Conservation (phyloP, 2,329 filamentous ascomycete genomes). For the Dothideomycetes sp. region DNA sequence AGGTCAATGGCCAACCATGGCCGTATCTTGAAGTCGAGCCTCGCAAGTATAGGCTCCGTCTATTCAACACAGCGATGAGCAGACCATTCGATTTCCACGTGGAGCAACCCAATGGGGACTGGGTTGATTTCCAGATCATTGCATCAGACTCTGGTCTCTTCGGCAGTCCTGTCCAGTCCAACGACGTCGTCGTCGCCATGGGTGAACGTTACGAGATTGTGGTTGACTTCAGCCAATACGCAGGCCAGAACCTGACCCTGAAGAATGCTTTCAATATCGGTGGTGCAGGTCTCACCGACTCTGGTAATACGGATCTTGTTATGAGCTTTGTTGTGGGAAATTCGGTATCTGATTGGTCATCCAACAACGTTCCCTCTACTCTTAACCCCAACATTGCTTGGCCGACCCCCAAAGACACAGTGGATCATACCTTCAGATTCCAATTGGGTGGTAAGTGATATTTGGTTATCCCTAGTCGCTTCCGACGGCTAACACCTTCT, state of each 20-base stretch:
- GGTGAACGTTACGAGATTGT: constrained; percentile 52
- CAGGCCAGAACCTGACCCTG: constrained; percentile 35
- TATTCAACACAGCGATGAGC: constrained; percentile 43
- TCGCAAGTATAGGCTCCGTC: constrained; percentile 50
- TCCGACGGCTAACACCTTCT: neutral
- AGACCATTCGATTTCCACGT: constrained; percentile 45
- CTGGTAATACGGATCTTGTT: constrained; percentile 42
- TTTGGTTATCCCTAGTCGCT: neutral
- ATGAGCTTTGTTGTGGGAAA: constrained; percentile 30
- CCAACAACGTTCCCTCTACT: constrained; percentile 26
- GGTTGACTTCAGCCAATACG: constrained; percentile 44
- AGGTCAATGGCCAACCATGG: constrained; percentile 53
- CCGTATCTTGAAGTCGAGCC: constrained; percentile 49
- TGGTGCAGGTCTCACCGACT: constrained; percentile 38
- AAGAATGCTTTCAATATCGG: constrained; percentile 15
- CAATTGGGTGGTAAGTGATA: constrained; percentile 2
- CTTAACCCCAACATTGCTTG: constrained; percentile 22
- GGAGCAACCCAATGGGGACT: constrained; percentile 25
- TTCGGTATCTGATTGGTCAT: constrained; percentile 29
- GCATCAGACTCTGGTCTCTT: constrained; percentile 47
- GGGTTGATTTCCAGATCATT: constrained; percentile 44
- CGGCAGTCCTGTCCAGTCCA: constrained; percentile 35
- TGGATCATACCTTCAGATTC: constrained; percentile 28
- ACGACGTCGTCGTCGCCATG: constrained; percentile 41
- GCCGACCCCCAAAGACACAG: constrained; percentile 18